These are phyloP conservation scores for Myriosclerotinia curreyana DNA, from an alignment of 2,329 filamentous ascomycete genomes.

Conservation along the genomic window DNA sequence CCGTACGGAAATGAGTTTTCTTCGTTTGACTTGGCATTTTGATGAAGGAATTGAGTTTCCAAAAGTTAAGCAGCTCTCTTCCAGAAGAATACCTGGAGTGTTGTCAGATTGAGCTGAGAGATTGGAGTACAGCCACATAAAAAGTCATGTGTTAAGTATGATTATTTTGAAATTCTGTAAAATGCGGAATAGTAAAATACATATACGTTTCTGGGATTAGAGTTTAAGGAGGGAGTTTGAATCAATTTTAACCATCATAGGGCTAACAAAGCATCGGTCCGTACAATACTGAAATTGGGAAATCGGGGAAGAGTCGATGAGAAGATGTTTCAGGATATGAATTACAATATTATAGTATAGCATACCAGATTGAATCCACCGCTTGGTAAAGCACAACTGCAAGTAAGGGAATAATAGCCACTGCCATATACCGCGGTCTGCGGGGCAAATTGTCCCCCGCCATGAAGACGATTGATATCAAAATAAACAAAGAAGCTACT, in stretches of 20 bases:
- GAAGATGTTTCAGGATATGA: background rate
- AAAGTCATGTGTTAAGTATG: background rate
- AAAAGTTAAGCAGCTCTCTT: background rate
- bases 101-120: background rate
- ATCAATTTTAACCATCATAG: too few relatives aligned
- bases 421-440: slow-evolving; percentile 2
- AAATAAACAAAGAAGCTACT: slow-evolving; percentile 5
- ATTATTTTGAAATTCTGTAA: too few relatives aligned
- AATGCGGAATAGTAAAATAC: background rate
- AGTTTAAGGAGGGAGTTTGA: background rate
- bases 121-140: background rate
- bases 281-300: background rate
- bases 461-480: slow-evolving; percentile 23
- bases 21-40: slow-evolving; percentile 55
- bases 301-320: background rate
- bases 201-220: background rate
- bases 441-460: slow-evolving; percentile 15
- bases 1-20: slow-evolving; percentile 68
- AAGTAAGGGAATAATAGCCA: slow-evolving; percentile 26
- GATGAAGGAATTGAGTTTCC: slow-evolving; percentile 21
- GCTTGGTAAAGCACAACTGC: slow-evolving; percentile 29
- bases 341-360: background rate
- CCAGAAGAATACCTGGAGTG: background rate
- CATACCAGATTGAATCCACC: slow-evolving; percentile 29
- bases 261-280: background rate